Percentiles rank a stretch among this genome's conserved stretches.
Evolutionary conservation across 208 protist species (phyloP).

Genomic region (Angomonas deanei): DNA sequence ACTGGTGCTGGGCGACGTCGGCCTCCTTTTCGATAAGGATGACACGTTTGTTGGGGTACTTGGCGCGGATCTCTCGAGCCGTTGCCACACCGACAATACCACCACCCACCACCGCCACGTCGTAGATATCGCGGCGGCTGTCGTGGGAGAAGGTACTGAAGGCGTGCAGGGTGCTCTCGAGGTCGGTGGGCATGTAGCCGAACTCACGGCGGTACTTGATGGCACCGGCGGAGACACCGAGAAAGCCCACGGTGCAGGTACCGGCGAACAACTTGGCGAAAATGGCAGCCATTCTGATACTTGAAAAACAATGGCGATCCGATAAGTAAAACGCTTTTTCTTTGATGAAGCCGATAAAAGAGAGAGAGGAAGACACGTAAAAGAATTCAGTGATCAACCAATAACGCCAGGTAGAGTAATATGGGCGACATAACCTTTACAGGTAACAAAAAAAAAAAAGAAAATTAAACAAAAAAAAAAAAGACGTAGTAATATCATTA

Average conservation of each 20-base stretch:
- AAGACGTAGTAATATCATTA: not conserved
- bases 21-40: slow-evolving; percentile 84
- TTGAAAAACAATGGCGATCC: not conserved
- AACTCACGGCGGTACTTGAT: slow-evolving; percentile 52
- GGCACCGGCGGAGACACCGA: slow-evolving; percentile 25
- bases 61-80: slow-evolving; percentile 54
- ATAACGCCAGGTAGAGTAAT: not conserved
- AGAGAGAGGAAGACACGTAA: not conserved
- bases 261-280: slow-evolving; percentile 19
- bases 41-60: slow-evolving; percentile 71
- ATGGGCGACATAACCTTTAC: not conserved
- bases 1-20: slow-evolving; percentile 87
- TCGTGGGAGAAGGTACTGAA: slow-evolving; percentile 39
- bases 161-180: slow-evolving; percentile 19
- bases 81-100: slow-evolving; percentile 85
- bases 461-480: slow-evolving; percentile 4
- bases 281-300: not conserved
- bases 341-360: not conserved
- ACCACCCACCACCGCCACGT: slow-evolving; percentile 85
- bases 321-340: not conserved
- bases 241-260: slow-evolving; percentile 26
- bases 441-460: slow-evolving; percentile 4
- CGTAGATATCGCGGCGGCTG: slow-evolving; percentile 57
- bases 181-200: slow-evolving; percentile 25
- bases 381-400: not conserved